Percentiles rank a stretch among this genome's conserved stretches.
These are phyloP conservation scores for Candida namnaoensis DNA, from an alignment of 805 yeast species.

Conservation along the genomic window DNA sequence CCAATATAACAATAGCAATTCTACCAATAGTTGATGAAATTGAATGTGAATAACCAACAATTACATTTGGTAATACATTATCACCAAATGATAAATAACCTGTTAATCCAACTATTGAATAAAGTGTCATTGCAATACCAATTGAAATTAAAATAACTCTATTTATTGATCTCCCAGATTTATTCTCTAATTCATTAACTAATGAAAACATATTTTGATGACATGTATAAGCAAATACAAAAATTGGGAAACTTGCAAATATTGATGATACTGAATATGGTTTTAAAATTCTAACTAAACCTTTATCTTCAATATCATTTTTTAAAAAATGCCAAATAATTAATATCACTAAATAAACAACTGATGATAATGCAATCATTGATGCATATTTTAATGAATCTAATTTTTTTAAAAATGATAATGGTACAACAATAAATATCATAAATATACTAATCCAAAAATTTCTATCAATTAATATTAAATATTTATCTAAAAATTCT, in stretches of 20 bases:
- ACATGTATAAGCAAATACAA: conserved; percentile 91
- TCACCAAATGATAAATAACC: conserved; percentile 89
- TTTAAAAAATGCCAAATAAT: conserved; percentile 64
- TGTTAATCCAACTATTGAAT: conserved; percentile 63
- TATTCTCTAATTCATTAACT: conserved; percentile 67
- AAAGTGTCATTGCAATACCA: conserved; percentile 49
- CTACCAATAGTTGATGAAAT: conserved; percentile 70
- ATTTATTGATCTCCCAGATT: conserved; percentile 36
- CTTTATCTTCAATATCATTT: conserved; percentile 47
- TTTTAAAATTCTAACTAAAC: conserved; percentile 36
- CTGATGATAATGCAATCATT: conserved; percentile 72
- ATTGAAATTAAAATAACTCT: conserved; percentile 46
- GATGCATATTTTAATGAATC: conserved; percentile 86
- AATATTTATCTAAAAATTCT: conserved; percentile 8
- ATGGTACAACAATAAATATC: conserved; percentile 32
- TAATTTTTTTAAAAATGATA: conserved; percentile 65
- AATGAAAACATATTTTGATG: conserved; percentile 93
- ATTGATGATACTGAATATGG: conserved; percentile 39
- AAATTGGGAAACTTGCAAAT: conserved; percentile 79
- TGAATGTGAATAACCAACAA: conserved; percentile 63
- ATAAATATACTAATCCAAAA: conserved; percentile 58
- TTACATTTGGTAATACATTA: conserved; percentile 68
- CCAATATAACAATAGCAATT: conserved; percentile 71
- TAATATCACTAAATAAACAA: conserved; percentile 63
- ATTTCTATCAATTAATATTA: conserved; percentile 29